Evolutionary conservation across 2,329 filamentous ascomycete genomes (phyloP).

Genomic region (Fusarium sp.): DNA sequence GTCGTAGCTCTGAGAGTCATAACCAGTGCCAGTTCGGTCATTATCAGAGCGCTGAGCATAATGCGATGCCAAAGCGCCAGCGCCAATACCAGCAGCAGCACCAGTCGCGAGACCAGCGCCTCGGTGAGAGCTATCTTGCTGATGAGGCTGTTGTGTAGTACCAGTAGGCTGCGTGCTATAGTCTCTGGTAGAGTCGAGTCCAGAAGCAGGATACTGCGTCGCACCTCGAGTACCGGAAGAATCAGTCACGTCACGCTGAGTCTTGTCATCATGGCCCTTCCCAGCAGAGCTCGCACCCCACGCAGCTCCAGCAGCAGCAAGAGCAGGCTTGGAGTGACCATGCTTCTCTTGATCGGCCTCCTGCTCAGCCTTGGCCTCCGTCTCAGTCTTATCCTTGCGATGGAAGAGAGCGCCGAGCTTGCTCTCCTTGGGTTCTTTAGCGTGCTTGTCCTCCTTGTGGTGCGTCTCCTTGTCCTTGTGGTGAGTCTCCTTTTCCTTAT

Average conservation of each 20-base stretch:
- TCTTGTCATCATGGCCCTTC: slow-evolving; percentile 3
- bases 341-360: slow-evolving; percentile 2
- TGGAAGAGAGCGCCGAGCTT: slow-evolving; percentile 25
- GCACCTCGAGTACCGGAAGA: not conserved
- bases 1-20: not conserved
- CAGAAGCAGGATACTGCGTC: slow-evolving; percentile 4
- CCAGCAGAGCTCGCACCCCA: slow-evolving; percentile 23
- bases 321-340: slow-evolving; percentile 16
- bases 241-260: not conserved
- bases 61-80: slow-evolving; percentile 9
- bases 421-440: slow-evolving; percentile 11
- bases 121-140: not conserved
- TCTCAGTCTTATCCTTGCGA: slow-evolving; percentile 13
- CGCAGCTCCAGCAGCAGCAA: slow-evolving; percentile 26
- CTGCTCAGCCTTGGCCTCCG: not conserved
- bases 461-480: slow-evolving; percentile 10
- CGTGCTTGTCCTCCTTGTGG: slow-evolving; percentile 19
- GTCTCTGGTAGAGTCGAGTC: not conserved
- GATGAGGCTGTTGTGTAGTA: not conserved
- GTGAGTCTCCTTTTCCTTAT: slow-evolving; percentile 1
- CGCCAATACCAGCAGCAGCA: slow-evolving; percentile 7
- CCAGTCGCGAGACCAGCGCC: not conserved
- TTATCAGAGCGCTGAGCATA: not conserved
- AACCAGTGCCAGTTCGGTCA: not conserved
- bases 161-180: not conserved